These are phyloP conservation scores for Russula earlei DNA, from an alignment of 768 basidiomycete genomes.

Conservation along the genomic window DNA sequence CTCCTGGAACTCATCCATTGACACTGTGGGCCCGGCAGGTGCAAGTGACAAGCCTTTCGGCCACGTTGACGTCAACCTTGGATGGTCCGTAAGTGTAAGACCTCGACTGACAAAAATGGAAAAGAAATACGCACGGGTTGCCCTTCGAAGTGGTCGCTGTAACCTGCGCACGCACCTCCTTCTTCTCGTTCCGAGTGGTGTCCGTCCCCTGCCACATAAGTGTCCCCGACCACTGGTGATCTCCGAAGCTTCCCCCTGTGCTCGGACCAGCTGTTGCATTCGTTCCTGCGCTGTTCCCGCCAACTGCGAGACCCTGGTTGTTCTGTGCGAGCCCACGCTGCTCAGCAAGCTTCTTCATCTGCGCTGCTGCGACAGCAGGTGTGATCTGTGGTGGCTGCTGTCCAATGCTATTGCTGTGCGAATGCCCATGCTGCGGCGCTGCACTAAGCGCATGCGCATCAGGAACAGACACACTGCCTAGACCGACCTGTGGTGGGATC, in stretches of 20 bases:
- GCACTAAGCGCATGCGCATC: neutral
- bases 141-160: slow-evolving; percentile 4
- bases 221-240: slow-evolving; percentile 11
- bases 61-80: slow-evolving; percentile 13
- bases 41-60: slow-evolving; percentile 10
- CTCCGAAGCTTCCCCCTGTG: neutral
- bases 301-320: neutral
- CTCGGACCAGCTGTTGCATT: neutral
- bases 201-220: slow-evolving; percentile 17
- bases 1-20: slow-evolving; percentile 15
- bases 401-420: neutral
- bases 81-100: neutral
- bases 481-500: slow-evolving; percentile 1
- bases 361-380: slow-evolving; percentile 7
- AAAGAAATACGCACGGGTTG: slow-evolving; percentile 6
- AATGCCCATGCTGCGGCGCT: neutral
- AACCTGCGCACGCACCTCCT: slow-evolving; percentile 17
- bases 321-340: slow-evolving; percentile 7
- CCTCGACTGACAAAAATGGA: neutral
- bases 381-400: slow-evolving; percentile 1
- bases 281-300: neutral
- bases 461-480: neutral
- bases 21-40: slow-evolving; percentile 7
- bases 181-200: slow-evolving; percentile 13
- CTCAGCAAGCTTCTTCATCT: slow-evolving; percentile 17